Evolutionary conservation across 306 rosid species (phyloP), one percentile per base, ranked within the genome.

Genomic region (Vigna reflexopilosa): DNA sequence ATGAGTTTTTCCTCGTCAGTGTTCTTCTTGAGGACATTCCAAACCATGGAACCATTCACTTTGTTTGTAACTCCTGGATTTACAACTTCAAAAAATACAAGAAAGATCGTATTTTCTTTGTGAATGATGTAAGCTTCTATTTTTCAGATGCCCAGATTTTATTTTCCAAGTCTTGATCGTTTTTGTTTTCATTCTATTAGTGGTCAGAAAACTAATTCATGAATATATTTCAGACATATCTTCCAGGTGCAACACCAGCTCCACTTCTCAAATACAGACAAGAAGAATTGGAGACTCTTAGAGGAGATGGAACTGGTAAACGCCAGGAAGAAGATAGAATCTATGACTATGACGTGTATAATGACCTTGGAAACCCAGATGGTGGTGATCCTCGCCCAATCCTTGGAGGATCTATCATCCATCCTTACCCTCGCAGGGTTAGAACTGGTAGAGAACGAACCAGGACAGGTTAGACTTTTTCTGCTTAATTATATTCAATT

Each of bases 31-130:
- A 87, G 75, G 87, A 86, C 63, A 77, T 90, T 70, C 97, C 97
- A 0, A 79, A 69, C 3, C 83, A 70, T 11, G 90, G 83, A 6
- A 47, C 57, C n/a, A 26, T 92, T 81, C 84, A 77, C 40, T 90
- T 92, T 26, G 85, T 64, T n/a, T 92, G 97, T 78, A 87, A 92
- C 84, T 90, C 97, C 0, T 92, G 94, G 97, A 76, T 92, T 11
- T 88, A 92, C 66, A 78, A 78, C 51, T 70, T 24, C 69, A 30
- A 30, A 2, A 58, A 30, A 5, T 17, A 40, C 17, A 61, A 88
- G 20, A 78, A 45, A 52, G 69, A 87, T 26, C 93, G 94, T 40
- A 70, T 92, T 63, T 92, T 92, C 89, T 92, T 92, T 34, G 19
- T 26, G 52, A 90, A 92, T 49, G 69, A 87, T 86, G 97, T 89